Percentiles rank a stretch among this genome's conserved stretches.
These are phyloP conservation scores for Hibiscus tridactylites DNA, from an alignment of 345 rosid species.

Conservation along the genomic window DNA sequence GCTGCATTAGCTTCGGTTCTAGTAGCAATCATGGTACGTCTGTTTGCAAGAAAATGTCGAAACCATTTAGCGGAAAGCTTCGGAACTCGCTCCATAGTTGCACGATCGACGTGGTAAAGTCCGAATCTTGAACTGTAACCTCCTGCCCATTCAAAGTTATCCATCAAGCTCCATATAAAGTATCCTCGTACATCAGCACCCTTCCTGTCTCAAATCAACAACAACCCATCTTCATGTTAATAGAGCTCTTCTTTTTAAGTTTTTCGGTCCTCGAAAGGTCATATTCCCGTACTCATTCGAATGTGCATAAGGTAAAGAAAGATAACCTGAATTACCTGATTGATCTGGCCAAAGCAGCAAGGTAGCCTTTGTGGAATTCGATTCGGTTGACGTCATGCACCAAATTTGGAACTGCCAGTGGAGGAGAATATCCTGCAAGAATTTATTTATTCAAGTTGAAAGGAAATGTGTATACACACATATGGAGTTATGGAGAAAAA, in stretches of 20 bases:
- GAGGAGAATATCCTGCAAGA: slow-evolving; percentile 26
- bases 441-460: not conserved
- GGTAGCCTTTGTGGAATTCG: slow-evolving; percentile 27
- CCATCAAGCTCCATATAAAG: slow-evolving; percentile 12
- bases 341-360: slow-evolving; percentile 30
- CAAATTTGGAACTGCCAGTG: not conserved
- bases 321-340: slow-evolving; percentile 19
- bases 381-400: slow-evolving; percentile 25
- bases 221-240: not conserved
- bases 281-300: not conserved
- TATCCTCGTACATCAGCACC: slow-evolving; percentile 27
- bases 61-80: slow-evolving; percentile 35
- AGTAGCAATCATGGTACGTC: not conserved
- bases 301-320: not conserved
- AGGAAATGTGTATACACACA: not conserved
- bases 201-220: not conserved
- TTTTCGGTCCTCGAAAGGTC: too few relatives aligned
- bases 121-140: slow-evolving; percentile 1
- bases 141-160: slow-evolving; percentile 8
- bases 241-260: not conserved
- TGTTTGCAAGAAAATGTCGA: slow-evolving; percentile 22
- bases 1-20: not conserved
- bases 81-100: not conserved
- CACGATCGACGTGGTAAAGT: not conserved
- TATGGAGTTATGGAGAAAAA: too few relatives aligned